Evolutionary conservation across 345 rosid species (phyloP).

Genomic region (Citrus trifoliata): DNA sequence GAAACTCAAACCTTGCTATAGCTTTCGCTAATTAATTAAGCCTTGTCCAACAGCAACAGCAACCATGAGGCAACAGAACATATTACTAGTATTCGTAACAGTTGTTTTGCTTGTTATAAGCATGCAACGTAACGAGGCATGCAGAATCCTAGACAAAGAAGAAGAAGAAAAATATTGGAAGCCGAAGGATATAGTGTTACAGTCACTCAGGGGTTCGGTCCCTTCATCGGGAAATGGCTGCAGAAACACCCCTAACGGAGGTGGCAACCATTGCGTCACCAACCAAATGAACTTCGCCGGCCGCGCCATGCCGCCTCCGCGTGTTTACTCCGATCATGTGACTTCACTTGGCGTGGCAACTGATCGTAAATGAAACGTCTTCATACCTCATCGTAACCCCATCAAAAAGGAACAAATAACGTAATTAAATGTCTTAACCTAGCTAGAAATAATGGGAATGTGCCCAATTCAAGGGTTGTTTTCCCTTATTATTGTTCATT

Average conservation of each 20-base stretch:
- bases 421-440: too few relatives aligned
- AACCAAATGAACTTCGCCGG: slow-evolving; percentile 17
- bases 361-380: not conserved
- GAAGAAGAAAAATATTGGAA: not conserved
- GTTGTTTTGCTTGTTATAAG: not conserved
- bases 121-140: slow-evolving; percentile 7
- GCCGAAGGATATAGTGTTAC: not conserved
- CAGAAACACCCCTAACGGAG: slow-evolving; percentile 5
- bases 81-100: not conserved
- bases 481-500: too few relatives aligned
- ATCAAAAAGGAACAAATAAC: too few relatives aligned
- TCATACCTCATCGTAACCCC: too few relatives aligned
- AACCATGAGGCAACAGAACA: not conserved
- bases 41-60: not conserved
- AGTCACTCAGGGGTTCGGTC: slow-evolving; percentile 7
- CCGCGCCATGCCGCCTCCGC: not conserved
- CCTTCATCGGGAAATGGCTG: slow-evolving; percentile 12
- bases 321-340: not conserved
- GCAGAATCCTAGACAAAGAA: slow-evolving; percentile 3
- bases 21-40: too few relatives aligned
- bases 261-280: slow-evolving; percentile 14
- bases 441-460: not conserved
- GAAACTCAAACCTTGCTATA: too few relatives aligned
- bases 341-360: slow-evolving; percentile 6
- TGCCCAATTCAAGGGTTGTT: not conserved